Evolutionary conservation across 805 yeast species (phyloP).

Genomic region (Saturnispora mendoncae): DNA sequence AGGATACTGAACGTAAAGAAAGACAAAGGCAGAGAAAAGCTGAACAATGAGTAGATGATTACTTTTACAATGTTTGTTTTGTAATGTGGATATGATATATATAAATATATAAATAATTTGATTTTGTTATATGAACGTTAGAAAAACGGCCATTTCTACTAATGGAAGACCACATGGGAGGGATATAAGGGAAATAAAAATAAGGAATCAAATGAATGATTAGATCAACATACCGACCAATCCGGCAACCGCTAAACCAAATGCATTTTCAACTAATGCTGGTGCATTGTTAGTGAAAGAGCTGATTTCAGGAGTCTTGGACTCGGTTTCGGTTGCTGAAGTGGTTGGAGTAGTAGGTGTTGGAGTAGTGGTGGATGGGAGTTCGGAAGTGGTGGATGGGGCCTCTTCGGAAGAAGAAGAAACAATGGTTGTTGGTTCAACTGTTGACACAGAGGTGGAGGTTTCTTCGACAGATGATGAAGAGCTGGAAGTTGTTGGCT

Average conservation of each 20-base stretch:
- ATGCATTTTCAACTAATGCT: conserved; percentile 22
- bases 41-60: not conserved
- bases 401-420: conserved; percentile 16
- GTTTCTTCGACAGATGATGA: not conserved
- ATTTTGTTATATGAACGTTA: not conserved
- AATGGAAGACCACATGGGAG: no score
- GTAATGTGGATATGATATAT: not conserved
- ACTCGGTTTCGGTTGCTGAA: conserved; percentile 23
- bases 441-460: conserved; percentile 20
- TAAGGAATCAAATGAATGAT: not conserved
- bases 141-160: no score
- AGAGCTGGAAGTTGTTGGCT: not conserved
- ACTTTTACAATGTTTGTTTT: not conserved
- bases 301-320: no score
- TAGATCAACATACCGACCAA: conserved; percentile 16
- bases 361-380: conserved; percentile 6
- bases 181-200: not conserved
- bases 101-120: not conserved
- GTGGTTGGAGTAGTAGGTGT: conserved; percentile 5
- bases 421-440: not conserved
- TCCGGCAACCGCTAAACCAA: conserved; percentile 22
- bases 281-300: conserved; percentile 18
- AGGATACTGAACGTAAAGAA: conserved; percentile 4
- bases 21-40: conserved; percentile 2
- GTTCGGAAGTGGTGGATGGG: conserved; percentile 15